phyloP scores from a whole-genome alignment of 116 monocot species.

The Trichopus zeylanicus region DNA sequence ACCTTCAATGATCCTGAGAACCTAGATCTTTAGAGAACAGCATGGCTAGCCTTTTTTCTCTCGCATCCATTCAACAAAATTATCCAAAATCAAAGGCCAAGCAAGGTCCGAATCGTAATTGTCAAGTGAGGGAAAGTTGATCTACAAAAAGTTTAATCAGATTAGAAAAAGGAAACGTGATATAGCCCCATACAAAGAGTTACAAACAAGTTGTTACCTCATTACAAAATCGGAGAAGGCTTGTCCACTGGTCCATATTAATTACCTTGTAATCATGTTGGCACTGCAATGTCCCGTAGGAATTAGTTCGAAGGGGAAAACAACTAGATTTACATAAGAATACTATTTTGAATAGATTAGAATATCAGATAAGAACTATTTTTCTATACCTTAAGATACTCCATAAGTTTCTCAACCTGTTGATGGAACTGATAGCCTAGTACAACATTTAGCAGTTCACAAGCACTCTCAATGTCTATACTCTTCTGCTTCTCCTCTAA shows the following conservation, averaged over 20 bases:
- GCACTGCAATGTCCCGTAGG: constrained; percentile 21
- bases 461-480: constrained; percentile 73
- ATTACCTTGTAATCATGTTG: constrained; percentile 96
- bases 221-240: constrained; percentile 78
- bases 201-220: constrained; percentile 36
- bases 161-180: not conserved
- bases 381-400: constrained; percentile 66
- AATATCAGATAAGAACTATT: not conserved
- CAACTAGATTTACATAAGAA: not conserved
- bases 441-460: constrained; percentile 68
- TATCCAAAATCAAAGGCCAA: constrained; percentile 97
- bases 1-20: not conserved
- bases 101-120: constrained; percentile 79
- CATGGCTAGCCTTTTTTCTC: constrained; percentile 15
- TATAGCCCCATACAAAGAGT: too few species aligned
- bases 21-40: not conserved
- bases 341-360: not conserved
- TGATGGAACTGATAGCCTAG: constrained; percentile 50
- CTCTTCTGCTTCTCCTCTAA: constrained; percentile 87
- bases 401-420: constrained; percentile 53
- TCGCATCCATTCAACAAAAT: constrained; percentile 94
- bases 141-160: constrained; percentile 26
- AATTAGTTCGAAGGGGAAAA: not conserved
- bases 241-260: constrained; percentile 93
- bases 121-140: constrained; percentile 78